These are phyloP conservation scores for Phytopythium helicoides DNA, from an alignment of 352 stramenopile genomes.

Conservation along the genomic window DNA sequence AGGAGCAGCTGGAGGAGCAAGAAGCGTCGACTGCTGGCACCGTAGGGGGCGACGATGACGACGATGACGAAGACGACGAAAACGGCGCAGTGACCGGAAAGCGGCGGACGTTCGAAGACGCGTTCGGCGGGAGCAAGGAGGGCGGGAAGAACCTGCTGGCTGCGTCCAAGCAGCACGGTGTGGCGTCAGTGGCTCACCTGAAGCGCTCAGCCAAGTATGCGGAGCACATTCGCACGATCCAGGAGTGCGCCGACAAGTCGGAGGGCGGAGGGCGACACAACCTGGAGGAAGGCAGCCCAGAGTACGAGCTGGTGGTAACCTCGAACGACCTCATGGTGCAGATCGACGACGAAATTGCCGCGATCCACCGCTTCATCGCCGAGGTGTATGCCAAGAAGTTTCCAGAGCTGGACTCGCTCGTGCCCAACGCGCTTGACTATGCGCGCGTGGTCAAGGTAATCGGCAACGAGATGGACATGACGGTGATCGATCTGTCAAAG, in stretches of 20 bases:
- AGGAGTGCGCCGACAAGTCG: conserved; percentile 35
- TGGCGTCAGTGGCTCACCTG: conserved; percentile 62
- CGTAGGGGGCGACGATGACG: conserved; percentile 11
- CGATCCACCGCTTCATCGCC: conserved; percentile 89
- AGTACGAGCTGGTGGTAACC: conserved; percentile 86
- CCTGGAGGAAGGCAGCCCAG: conserved; percentile 58
- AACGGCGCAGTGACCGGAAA: conserved; percentile 22
- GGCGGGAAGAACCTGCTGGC: conserved; percentile 37
- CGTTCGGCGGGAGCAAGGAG: conserved; percentile 22
- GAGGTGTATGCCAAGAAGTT: conserved; percentile 94
- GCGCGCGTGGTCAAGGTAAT: conserved; percentile 91
- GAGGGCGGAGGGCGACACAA: conserved; percentile 18
- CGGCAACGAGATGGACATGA: conserved; percentile 94
- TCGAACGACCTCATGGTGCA: conserved; percentile 93
- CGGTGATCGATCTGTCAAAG: conserved; percentile 82
- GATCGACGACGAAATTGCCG: conserved; percentile 93
- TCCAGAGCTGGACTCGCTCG: conserved; percentile 92
- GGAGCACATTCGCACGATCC: conserved; percentile 67
- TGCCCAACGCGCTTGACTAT: conserved; percentile 92
- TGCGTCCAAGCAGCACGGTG: conserved; percentile 44
- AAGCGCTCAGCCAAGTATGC: conserved; percentile 74
- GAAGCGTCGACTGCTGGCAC: conserved; percentile 7
- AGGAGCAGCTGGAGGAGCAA: conserved; percentile 41
- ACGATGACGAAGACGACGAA: conserved; percentile 12
- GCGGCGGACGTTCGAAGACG: conserved; percentile 15